A percentile compares a stretch with the other conserved stretches of the same genome.
Evolutionary conservation across 495 filamentous ascomycete species (phyloP).

Genomic region (Bacidia rubella): DNA sequence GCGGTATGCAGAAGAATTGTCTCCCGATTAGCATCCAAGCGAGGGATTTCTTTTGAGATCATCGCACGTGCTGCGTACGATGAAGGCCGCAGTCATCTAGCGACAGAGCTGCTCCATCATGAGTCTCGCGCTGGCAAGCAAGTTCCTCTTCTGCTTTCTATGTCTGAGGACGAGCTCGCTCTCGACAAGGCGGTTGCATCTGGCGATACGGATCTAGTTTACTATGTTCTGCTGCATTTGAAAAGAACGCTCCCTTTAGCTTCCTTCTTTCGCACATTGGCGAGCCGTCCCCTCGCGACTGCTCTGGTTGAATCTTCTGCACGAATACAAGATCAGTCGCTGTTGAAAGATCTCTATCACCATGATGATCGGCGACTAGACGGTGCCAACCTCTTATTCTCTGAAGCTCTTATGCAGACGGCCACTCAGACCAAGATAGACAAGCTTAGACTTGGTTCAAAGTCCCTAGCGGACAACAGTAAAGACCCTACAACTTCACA

Average conservation of each 20-base stretch:
- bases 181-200: constrained; percentile 95
- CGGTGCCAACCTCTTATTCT: constrained; percentile 72
- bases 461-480: constrained; percentile 59
- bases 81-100: constrained; percentile 74
- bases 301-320: constrained; percentile 82
- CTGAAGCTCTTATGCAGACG: constrained; percentile 59
- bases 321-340: constrained; percentile 55
- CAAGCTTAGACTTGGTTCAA: constrained; percentile 73
- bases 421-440: constrained; percentile 52
- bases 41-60: constrained; percentile 83
- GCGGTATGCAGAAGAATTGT: constrained; percentile 79
- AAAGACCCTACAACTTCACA: constrained; percentile 56
- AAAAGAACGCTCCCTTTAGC: constrained; percentile 84
- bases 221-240: constrained; percentile 76
- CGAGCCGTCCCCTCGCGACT: constrained; percentile 70
- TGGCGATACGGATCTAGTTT: constrained; percentile 84
- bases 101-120: constrained; percentile 81
- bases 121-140: constrained; percentile 89
- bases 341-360: constrained; percentile 94
- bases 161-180: constrained; percentile 92
- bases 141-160: constrained; percentile 82
- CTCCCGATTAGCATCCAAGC: constrained; percentile 69
- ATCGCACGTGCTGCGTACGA: constrained; percentile 94
- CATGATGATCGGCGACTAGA: constrained; percentile 90
- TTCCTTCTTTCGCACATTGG: constrained; percentile 86